Percentiles rank a stretch among this genome's conserved stretches.
phyloP scores from a whole-genome alignment of 2,329 filamentous ascomycete genomes.

The Aspergillus sp. region DNA sequence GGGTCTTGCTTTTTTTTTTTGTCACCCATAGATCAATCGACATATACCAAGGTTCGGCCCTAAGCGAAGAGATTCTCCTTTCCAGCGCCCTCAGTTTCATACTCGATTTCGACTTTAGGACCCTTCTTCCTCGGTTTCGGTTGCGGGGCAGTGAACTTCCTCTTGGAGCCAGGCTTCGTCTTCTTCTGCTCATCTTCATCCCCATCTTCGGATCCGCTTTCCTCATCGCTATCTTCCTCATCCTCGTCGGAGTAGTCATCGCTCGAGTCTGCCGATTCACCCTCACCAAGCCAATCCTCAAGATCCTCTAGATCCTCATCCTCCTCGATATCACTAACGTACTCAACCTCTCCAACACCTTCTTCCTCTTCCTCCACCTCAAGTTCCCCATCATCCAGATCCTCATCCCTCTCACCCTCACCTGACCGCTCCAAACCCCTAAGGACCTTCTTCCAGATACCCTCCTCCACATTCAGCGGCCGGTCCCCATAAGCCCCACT shows the following conservation, averaged over 20 bases:
- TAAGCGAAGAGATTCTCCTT: conserved; percentile 49
- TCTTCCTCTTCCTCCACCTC: conserved; percentile 72
- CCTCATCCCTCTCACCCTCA: conserved; percentile 78
- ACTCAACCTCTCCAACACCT: conserved; percentile 78
- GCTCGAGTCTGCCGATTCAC: conserved; percentile 55
- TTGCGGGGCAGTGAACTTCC: conserved; percentile 55
- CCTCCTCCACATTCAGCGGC: conserved; percentile 91
- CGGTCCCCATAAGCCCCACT: conserved; percentile 93
- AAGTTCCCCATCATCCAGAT: conserved; percentile 81
- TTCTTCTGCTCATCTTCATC: conserved; percentile 48
- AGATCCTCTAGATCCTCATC: conserved; percentile 86
- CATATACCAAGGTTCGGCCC: neutral
- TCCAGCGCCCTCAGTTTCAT: conserved; percentile 68
- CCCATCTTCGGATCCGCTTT: conserved; percentile 50
- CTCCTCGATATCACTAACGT: conserved; percentile 87
- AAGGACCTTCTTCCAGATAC: conserved; percentile 96
- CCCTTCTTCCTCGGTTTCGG: conserved; percentile 61
- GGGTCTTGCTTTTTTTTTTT: conserved; percentile 14
- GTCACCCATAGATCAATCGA: neutral
- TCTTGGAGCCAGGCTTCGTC: conserved; percentile 51
- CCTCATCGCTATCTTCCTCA: conserved; percentile 56
- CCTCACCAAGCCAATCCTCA: conserved; percentile 85
- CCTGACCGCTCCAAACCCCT: conserved; percentile 84
- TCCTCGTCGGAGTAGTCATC: conserved; percentile 50
- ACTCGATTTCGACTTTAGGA: conserved; percentile 72